Evolutionary conservation across 768 basidiomycete genomes (phyloP).

Genomic region (Kwoniella pini): DNA sequence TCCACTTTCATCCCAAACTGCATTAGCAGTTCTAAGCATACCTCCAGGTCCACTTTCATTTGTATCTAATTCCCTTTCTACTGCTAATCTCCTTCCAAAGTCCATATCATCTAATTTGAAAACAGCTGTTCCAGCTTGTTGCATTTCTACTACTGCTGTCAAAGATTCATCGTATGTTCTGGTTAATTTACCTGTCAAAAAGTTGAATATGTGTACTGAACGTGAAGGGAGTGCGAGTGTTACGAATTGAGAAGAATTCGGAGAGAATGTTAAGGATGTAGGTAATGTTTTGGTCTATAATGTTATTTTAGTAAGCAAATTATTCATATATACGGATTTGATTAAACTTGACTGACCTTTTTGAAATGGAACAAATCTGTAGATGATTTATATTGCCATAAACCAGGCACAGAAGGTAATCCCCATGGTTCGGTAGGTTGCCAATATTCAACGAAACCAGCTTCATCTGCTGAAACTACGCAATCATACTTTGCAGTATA

Average conservation of each 20-base stretch:
- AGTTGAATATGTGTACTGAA: constrained; percentile 89
- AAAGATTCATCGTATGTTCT: constrained; percentile 95
- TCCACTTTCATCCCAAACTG: constrained; percentile 97
- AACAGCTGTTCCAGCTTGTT: constrained; percentile 91
- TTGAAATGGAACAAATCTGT: constrained; percentile 98
- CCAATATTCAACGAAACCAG: constrained; percentile 97
- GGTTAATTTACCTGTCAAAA: constrained; percentile 81
- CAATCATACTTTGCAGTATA: constrained; percentile 88
- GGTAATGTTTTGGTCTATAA: constrained; percentile 83
- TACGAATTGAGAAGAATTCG: constrained; percentile 82
- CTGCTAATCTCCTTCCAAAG: constrained; percentile 91
- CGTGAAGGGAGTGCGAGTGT: constrained; percentile 89
- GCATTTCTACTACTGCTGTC: constrained; percentile 93
- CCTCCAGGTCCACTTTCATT: constrained; percentile 60
- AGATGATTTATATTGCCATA: constrained; percentile 88
- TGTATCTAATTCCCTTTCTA: constrained; percentile 82
- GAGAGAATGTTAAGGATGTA: constrained; percentile 87
- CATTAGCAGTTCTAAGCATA: constrained; percentile 68
- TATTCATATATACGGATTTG: too few species aligned
- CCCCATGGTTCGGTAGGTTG: constrained; percentile 84
- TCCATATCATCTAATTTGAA: constrained; percentile 98
- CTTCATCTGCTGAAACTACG: constrained; percentile 91
- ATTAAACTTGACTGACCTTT: too few species aligned
- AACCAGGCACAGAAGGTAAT: constrained; percentile 69
- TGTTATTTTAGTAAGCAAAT: too few species aligned